A percentile compares a stretch with the other conserved stretches of the same genome.
These are phyloP conservation scores for Arabidopsis arenosa DNA, from an alignment of 345 rosid genomes.

Conservation along the genomic window DNA sequence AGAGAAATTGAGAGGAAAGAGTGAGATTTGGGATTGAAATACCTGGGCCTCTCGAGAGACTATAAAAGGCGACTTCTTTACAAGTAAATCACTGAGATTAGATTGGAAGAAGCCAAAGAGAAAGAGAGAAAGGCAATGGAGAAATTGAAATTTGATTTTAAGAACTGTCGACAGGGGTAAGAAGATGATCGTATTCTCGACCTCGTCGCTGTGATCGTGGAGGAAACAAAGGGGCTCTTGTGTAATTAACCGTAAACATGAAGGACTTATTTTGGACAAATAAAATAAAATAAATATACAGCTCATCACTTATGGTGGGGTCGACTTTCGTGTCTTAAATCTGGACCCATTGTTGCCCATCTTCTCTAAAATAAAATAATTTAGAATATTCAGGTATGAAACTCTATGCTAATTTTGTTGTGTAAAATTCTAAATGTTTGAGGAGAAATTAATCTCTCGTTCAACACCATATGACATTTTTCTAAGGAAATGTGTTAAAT, in stretches of 20 bases:
- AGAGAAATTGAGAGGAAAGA: constrained; percentile 20
- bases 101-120: background rate
- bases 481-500: too few relatives aligned
- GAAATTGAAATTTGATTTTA: constrained; percentile 9
- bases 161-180: background rate
- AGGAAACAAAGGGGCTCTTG: constrained; percentile 20
- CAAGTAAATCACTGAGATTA: constrained; percentile 31
- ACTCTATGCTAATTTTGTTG: too few relatives aligned
- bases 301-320: constrained; percentile 35
- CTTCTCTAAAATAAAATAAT: too few relatives aligned
- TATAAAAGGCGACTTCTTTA: constrained; percentile 6
- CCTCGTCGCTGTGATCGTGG: constrained; percentile 44
- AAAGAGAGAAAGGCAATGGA: constrained; percentile 1
- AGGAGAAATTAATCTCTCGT: too few relatives aligned
- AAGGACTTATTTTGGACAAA: constrained; percentile 6
- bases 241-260: constrained; percentile 15
- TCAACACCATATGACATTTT: too few relatives aligned
- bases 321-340: constrained; percentile 9
- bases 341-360: constrained; percentile 19
- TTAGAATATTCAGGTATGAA: too few relatives aligned
- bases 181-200: constrained; percentile 42
- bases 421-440: too few relatives aligned
- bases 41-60: constrained; percentile 40
- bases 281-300: constrained; percentile 11
- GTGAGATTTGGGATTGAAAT: constrained; percentile 23